These are phyloP conservation scores for Paraphaeosphaeria minitans DNA, from an alignment of 2,329 filamentous ascomycete genomes.

Conservation along the genomic window DNA sequence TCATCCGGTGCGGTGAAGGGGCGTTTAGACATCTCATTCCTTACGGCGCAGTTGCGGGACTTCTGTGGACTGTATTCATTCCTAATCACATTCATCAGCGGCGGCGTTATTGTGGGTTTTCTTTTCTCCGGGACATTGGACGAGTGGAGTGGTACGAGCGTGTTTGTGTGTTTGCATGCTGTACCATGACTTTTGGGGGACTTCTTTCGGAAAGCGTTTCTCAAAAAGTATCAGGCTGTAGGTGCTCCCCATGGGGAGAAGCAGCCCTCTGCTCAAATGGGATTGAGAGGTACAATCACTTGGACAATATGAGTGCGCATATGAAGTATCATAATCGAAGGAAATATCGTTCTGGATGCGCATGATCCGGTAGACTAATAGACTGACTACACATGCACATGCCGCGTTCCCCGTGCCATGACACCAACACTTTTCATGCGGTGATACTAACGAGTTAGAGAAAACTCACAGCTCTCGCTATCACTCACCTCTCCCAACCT, in stretches of 20 bases:
- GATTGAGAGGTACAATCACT: neutral
- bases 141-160: neutral
- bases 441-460: no score
- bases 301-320: neutral
- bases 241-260: neutral
- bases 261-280: neutral
- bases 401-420: no score
- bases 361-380: no score
- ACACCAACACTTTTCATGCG: no score
- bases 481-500: no score
- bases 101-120: slow-evolving; percentile 1
- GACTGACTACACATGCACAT: no score
- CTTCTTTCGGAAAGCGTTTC: neutral
- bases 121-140: neutral
- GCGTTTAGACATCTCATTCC: neutral
- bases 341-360: neutral
- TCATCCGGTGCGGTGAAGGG: slow-evolving; percentile 3
- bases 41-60: neutral
- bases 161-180: neutral
- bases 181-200: neutral
- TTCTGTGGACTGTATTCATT: neutral
- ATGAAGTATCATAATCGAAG: neutral
- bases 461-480: no score
- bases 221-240: neutral
- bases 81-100: slow-evolving; percentile 7